Evolutionary conservation across 768 basidiomycete genomes (phyloP).

Genomic region (Suillus paluster): DNA sequence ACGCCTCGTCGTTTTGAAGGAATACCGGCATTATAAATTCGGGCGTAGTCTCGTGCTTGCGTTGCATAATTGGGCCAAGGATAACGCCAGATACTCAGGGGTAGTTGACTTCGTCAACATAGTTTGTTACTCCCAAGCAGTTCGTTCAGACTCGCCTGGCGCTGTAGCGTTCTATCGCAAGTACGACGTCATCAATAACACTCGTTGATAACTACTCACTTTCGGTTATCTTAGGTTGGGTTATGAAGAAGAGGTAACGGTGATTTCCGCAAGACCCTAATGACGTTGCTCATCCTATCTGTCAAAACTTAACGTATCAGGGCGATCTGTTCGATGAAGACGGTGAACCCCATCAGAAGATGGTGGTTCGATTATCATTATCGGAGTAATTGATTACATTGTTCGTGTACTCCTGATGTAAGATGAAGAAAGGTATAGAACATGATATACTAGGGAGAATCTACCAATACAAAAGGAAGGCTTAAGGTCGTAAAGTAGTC

Average conservation of each 20-base stretch:
- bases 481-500: conserved; percentile 29
- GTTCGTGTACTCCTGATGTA: conserved; percentile 25
- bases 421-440: conserved; percentile 30
- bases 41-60: conserved; percentile 68
- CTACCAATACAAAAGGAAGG: conserved; percentile 49
- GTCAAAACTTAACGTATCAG: conserved; percentile 42
- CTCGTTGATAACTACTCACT: conserved; percentile 17
- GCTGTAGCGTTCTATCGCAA: conserved; percentile 77
- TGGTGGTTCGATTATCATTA: conserved; percentile 62
- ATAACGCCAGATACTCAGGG: conserved; percentile 37
- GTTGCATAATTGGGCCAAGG: conserved; percentile 61
- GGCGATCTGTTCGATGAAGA: conserved; percentile 80
- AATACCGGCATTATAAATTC: conserved; percentile 64
- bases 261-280: conserved; percentile 36
- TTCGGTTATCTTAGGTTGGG: conserved; percentile 55
- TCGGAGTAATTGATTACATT: conserved; percentile 31
- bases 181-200: conserved; percentile 43
- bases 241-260: conserved; percentile 58
- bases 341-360: conserved; percentile 85
- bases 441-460: conserved; percentile 36
- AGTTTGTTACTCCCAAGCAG: conserved; percentile 71
- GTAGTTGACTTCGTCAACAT: conserved; percentile 43
- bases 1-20: conserved; percentile 69
- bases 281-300: conserved; percentile 14
- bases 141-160: conserved; percentile 25